These are phyloP conservation scores for Lolium perenne DNA, from an alignment of 176 grass and related monocot genomes.

Conservation along the genomic window DNA sequence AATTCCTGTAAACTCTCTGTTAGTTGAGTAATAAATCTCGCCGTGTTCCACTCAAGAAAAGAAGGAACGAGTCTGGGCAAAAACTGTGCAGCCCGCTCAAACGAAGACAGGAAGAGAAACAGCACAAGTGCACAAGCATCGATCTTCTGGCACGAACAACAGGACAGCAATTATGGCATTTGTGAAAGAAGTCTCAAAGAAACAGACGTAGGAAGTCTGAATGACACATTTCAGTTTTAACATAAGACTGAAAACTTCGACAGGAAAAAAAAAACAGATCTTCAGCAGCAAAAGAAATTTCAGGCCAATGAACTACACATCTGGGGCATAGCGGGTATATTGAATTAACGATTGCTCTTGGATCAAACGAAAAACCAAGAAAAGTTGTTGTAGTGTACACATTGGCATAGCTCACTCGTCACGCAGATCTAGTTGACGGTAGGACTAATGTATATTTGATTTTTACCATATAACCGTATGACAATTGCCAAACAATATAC, in stretches of 20 bases:
- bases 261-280: not conserved
- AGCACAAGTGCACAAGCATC: not conserved
- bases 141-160: not conserved
- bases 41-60: no score
- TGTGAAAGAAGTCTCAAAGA: not conserved
- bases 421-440: not conserved
- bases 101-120: not conserved
- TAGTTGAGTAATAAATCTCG: no score
- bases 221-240: not conserved
- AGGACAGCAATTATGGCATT: not conserved
- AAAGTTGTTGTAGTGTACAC: slow-evolving; percentile 11
- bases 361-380: not conserved
- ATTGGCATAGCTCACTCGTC: slow-evolving; percentile 18
- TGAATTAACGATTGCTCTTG: not conserved
- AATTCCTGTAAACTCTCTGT: no score
- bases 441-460: not conserved
- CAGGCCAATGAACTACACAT: not conserved
- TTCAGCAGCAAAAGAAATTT: not conserved
- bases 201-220: not conserved
- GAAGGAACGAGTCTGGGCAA: no score
- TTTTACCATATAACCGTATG: not conserved
- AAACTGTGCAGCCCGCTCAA: no score
- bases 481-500: not conserved
- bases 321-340: not conserved
- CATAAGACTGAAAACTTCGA: not conserved